A percentile compares a stretch with the other conserved stretches of the same genome.
These are phyloP conservation scores for Artomyces pyxidatus DNA, from an alignment of 768 basidiomycete species.

Conservation along the genomic window DNA sequence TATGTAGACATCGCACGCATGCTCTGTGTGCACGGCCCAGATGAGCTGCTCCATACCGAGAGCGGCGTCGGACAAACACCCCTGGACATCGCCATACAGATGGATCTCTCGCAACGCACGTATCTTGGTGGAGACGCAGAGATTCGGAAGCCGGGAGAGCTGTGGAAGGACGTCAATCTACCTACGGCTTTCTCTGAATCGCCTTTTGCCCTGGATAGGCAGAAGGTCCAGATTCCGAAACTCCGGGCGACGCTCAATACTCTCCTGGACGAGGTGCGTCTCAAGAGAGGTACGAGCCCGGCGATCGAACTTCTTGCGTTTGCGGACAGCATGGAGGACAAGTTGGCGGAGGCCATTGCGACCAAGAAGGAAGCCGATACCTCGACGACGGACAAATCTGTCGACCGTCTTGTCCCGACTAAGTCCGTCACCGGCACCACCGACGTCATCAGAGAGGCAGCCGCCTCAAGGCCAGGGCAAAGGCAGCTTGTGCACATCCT, in stretches of 20 bases:
- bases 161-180: background rate
- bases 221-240: too few species aligned
- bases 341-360: background rate
- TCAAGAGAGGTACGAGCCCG: background rate
- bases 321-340: background rate
- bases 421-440: too few species aligned
- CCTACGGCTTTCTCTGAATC: background rate
- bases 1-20: conserved; percentile 29
- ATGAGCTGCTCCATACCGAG: conserved; percentile 35
- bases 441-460: too few species aligned
- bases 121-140: too few species aligned
- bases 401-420: too few species aligned
- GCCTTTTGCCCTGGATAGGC: background rate
- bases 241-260: background rate
- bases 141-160: background rate
- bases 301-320: background rate
- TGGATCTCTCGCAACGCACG: conserved; percentile 6
- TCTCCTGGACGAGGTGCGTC: background rate
- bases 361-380: too few species aligned
- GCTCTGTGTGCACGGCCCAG: conserved; percentile 31
- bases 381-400: too few species aligned
- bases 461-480: too few species aligned
- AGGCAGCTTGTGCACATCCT: too few species aligned
- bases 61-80: conserved; percentile 28
- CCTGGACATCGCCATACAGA: conserved; percentile 15